Evolutionary conservation across 192 early-diverging fungal species (phyloP).

Genomic region (Coemansia sp.): DNA sequence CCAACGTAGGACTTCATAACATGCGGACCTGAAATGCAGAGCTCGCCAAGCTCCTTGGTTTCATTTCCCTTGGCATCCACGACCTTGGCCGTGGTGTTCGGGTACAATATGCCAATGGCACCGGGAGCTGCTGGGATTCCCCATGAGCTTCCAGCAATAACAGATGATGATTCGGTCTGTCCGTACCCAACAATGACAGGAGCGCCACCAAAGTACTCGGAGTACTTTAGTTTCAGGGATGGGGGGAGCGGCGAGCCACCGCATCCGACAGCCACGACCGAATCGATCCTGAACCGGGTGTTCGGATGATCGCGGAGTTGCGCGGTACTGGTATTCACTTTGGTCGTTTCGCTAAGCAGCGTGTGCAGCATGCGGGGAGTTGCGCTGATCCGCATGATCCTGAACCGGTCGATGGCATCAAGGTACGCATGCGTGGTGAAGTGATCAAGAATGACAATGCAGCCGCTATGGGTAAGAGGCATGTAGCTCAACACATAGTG

Average conservation of each 20-base stretch:
- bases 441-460: constrained; percentile 19
- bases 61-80: constrained; percentile 61
- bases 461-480: constrained; percentile 20
- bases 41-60: constrained; percentile 65
- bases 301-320: not conserved
- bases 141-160: constrained; percentile 26
- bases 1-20: constrained; percentile 85
- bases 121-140: constrained; percentile 6
- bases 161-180: constrained; percentile 25
- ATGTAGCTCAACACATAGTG: constrained; percentile 43
- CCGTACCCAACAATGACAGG: constrained; percentile 35
- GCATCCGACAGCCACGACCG: constrained; percentile 26
- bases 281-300: constrained; percentile 11
- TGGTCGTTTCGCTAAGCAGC: constrained; percentile 11
- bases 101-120: constrained; percentile 38
- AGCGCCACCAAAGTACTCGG: constrained; percentile 22
- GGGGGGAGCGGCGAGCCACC: constrained; percentile 36
- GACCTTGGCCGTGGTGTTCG: constrained; percentile 34
- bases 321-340: not conserved
- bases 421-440: constrained; percentile 18
- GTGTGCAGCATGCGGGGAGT: constrained; percentile 19
- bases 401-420: constrained; percentile 24
- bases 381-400: constrained; percentile 11
- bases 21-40: constrained; percentile 80
- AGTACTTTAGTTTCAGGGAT: constrained; percentile 8